Evolutionary conservation across 2,329 filamentous ascomycete genomes (phyloP).

Genomic region (Cladobotryum mycophilum): DNA sequence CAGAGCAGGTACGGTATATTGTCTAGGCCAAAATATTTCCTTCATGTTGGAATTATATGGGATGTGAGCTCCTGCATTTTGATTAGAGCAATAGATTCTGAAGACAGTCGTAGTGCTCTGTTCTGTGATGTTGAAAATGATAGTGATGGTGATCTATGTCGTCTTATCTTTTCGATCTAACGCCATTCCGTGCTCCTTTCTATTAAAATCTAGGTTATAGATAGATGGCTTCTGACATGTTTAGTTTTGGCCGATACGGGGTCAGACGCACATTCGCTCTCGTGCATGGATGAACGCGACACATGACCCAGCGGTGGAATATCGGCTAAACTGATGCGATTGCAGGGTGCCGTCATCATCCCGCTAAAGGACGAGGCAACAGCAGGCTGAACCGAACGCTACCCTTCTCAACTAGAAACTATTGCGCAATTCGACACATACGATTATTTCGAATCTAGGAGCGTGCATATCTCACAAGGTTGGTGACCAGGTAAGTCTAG

Average conservation of each 20-base stretch:
- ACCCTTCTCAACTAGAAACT: slow-evolving; percentile 4
- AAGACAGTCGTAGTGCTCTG: too few species aligned
- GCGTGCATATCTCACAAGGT: not conserved
- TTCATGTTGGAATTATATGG: too few species aligned
- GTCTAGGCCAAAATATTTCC: not conserved
- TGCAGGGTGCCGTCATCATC: slow-evolving; percentile 11
- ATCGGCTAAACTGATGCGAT: slow-evolving; percentile 8
- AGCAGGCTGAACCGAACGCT: slow-evolving; percentile 8
- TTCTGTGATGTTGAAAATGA: too few species aligned
- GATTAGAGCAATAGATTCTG: too few species aligned
- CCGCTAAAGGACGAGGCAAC: slow-evolving; percentile 2
- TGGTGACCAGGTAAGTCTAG: not conserved
- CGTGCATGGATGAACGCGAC: not conserved
- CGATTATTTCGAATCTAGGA: not conserved
- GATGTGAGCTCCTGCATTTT: too few species aligned
- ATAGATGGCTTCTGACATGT: too few species aligned
- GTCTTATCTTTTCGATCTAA: too few species aligned
- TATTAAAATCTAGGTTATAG: too few species aligned
- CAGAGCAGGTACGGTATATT: slow-evolving; percentile 10
- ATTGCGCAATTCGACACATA: not conserved
- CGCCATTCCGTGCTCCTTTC: too few species aligned
- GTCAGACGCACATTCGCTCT: too few species aligned
- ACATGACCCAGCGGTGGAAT: slow-evolving; percentile 9
- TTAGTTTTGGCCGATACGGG: too few species aligned
- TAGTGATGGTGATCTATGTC: too few species aligned